Evolutionary conservation across 1,284 basidiomycete species (phyloP).

Genomic region (Ganoderma sinense): DNA sequence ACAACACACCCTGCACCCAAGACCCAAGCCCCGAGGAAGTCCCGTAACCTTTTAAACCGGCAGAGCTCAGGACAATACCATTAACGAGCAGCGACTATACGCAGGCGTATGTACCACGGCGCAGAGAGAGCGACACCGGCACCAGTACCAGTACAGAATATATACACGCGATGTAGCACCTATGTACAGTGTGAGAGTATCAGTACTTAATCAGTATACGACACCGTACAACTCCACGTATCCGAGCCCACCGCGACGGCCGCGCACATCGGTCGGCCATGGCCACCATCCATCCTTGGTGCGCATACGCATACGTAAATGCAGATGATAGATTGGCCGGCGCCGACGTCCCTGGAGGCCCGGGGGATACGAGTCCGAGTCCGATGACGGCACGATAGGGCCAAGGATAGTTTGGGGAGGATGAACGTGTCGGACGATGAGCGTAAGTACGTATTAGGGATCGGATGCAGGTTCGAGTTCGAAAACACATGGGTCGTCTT

Average conservation of each 20-base stretch:
- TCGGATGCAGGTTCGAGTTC: background rate
- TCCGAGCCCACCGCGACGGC: too few relatives aligned
- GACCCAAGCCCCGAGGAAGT: too few relatives aligned
- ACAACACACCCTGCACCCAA: too few relatives aligned
- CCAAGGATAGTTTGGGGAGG: too few relatives aligned
- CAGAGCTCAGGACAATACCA: background rate
- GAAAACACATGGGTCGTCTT: background rate
- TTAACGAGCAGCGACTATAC: background rate
- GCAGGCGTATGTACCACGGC: background rate
- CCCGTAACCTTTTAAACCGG: background rate
- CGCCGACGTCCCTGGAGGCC: too few relatives aligned
- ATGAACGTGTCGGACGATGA: too few relatives aligned
- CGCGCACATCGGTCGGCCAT: background rate
- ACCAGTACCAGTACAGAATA: slow-evolving; percentile 28
- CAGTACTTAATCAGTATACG: background rate
- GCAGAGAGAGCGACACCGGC: slow-evolving; percentile 15
- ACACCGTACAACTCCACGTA: too few relatives aligned
- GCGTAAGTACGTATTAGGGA: background rate
- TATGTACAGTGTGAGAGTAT: background rate
- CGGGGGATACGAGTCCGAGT: too few relatives aligned
- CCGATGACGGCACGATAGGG: background rate
- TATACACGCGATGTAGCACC: slow-evolving; percentile 13
- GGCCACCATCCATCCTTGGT: too few relatives aligned
- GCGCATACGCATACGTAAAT: background rate
- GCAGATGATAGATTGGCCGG: background rate